Evolutionary conservation across 2,329 filamentous ascomycete genomes (phyloP).

Genomic region (Fusarium sp.): DNA sequence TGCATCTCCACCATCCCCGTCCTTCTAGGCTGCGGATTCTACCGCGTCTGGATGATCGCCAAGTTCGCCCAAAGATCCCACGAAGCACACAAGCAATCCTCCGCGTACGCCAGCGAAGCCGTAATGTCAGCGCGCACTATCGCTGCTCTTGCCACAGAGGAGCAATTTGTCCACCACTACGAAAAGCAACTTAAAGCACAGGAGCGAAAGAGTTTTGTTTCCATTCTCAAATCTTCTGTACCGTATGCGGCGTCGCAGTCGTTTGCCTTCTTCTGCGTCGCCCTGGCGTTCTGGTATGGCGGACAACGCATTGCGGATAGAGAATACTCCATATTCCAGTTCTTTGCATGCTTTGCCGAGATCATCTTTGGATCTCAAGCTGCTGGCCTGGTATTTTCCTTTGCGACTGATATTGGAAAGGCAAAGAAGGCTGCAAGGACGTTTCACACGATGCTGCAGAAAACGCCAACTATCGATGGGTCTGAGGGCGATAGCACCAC

Average conservation of each 20-base stretch:
- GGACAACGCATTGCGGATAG: slow-evolving; percentile 8
- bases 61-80: slow-evolving; percentile 16
- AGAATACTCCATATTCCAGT: slow-evolving; percentile 34
- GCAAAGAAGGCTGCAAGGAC: slow-evolving; percentile 78
- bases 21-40: slow-evolving; percentile 55
- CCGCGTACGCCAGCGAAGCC: slow-evolving; percentile 22
- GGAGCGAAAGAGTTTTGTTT: neutral
- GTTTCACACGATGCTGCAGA: neutral
- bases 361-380: slow-evolving; percentile 76
- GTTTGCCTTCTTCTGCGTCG: slow-evolving; percentile 3
- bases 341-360: slow-evolving; percentile 25
- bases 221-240: neutral
- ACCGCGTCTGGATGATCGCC: slow-evolving; percentile 49
- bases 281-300: slow-evolving; percentile 35
- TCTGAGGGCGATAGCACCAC: neutral
- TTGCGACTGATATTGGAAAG: slow-evolving; percentile 88
- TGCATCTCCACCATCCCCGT: slow-evolving; percentile 55
- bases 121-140: slow-evolving; percentile 28
- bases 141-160: slow-evolving; percentile 23
- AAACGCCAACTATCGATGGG: neutral
- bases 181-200: neutral
- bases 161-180: neutral
- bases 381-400: slow-evolving; percentile 87
- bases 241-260: slow-evolving; percentile 21
- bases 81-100: neutral